Conservation (phyloP, 2,329 filamentous ascomycete species). For the Ilyonectria destructans region DNA sequence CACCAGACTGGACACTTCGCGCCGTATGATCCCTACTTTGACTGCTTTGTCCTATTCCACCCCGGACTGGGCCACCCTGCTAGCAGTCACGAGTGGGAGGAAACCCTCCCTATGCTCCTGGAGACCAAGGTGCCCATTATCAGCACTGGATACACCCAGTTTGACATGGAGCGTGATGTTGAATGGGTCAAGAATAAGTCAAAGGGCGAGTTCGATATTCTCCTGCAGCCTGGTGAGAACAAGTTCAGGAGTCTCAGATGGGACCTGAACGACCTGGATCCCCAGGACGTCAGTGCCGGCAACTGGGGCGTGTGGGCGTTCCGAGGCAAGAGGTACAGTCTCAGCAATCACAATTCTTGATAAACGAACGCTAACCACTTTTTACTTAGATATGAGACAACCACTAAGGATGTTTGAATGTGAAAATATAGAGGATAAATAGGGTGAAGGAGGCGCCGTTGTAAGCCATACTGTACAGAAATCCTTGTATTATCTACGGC, state of each 20-base stretch:
- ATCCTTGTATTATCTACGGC: conserved; percentile 33
- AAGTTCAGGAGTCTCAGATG: conserved; percentile 93
- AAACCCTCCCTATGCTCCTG: conserved; percentile 89
- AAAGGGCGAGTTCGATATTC: conserved; percentile 90
- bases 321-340: conserved; percentile 88
- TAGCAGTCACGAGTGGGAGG: conserved; percentile 93
- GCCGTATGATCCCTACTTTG: conserved; percentile 98
- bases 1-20: conserved; percentile 93
- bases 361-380: conserved; percentile 16
- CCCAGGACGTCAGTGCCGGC: conserved; percentile 92
- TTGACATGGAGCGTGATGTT: conserved; percentile 94
- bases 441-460: conserved; percentile 8
- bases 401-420: conserved; percentile 63
- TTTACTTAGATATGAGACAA: conserved; percentile 73
- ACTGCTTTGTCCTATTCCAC: conserved; percentile 97
- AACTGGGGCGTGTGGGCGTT: conserved; percentile 99
- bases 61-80: conserved; percentile 96
- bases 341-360: conserved; percentile 52
- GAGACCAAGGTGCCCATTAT: conserved; percentile 97
- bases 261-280: conserved; percentile 97
- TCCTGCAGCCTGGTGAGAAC: conserved; percentile 95
- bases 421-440: conserved; percentile 10
- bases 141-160: conserved; percentile 95
- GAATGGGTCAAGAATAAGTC: conserved; percentile 91
- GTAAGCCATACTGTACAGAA: conserved; percentile 40